Evolutionary conservation across 768 basidiomycete species (phyloP).

Genomic region (Pisolithus microcarpus): DNA sequence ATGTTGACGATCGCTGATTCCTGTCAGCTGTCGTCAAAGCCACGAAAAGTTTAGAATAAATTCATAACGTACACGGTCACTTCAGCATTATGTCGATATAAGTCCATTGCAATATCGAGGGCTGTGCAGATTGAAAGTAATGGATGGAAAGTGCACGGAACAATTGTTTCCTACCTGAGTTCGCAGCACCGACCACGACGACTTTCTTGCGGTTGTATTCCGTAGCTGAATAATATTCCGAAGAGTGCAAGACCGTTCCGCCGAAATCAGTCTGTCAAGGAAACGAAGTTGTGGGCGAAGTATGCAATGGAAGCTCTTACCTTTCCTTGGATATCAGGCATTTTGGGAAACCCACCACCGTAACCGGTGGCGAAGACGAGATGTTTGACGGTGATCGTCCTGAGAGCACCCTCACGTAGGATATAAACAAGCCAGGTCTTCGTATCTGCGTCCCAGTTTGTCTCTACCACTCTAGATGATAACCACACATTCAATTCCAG

Average conservation of each 20-base stretch:
- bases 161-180: constrained; percentile 37
- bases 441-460: constrained; percentile 29
- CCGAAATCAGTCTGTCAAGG: constrained; percentile 38
- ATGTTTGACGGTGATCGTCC: constrained; percentile 37
- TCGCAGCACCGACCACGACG: constrained; percentile 57
- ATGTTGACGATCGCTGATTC: constrained; percentile 26
- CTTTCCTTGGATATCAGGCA: constrained; percentile 40
- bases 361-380: constrained; percentile 52
- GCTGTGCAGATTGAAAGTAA: constrained; percentile 10
- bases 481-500: constrained; percentile 61
- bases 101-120: constrained; percentile 35
- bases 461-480: constrained; percentile 32
- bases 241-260: constrained; percentile 49
- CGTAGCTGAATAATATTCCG: constrained; percentile 36
- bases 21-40: constrained; percentile 14
- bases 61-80: constrained; percentile 18
- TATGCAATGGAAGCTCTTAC: constrained; percentile 13
- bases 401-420: constrained; percentile 23
- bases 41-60: constrained; percentile 17
- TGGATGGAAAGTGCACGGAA: constrained; percentile 1
- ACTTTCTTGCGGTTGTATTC: constrained; percentile 55
- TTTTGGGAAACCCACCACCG: constrained; percentile 39
- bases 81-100: constrained; percentile 22
- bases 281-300: neutral
- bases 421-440: constrained; percentile 39